Base-by-base conservation (phyloP, 1,284 basidiomycete genomes). In the Trichosporon coremiiforme region DNA sequence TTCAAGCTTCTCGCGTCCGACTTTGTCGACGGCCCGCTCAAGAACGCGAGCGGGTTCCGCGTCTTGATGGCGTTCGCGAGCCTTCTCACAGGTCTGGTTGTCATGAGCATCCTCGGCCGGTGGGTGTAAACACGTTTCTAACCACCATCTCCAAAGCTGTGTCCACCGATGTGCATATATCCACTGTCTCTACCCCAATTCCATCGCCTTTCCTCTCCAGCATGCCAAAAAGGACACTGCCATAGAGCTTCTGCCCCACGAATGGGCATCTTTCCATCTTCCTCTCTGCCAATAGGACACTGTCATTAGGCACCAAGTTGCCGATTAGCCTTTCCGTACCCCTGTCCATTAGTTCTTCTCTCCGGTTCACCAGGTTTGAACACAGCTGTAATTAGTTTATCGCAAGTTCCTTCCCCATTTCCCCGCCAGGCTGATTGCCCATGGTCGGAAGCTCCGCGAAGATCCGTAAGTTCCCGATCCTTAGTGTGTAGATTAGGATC, bases 81-180 rank as follows among this genome's bases (percentile, higher is more conserved):
- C 4, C 25, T 79, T 57, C 38, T 77, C 2, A 66, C 73, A 1
- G 79, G 79, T 9, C 66, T 80, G 65, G 71, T 78, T 20, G 75
- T 73, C 45, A 80, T 82, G 82, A 76, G 75, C 31, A 75, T 83
- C 1, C 75, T 83, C 2, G 82, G 82, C 2, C 79, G 79, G 64
- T 83, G 81, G 80, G 81, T 79, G 0, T 81, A 71, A 74, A 29
- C 41, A 38, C n/a, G 41, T 45, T 25, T 12, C 53, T 4, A 25
- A 55, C 17, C 4, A 5, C 50, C 2, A 22, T 45, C 41, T 15
- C n/a, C 17, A 45, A 45, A 45, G n/a, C 41, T 45, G 41, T 45
- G 41, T n/a, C 17, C 41, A 45, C 17, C 17, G 5, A 2, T 45
- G 41, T 45, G 41, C 15, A 17, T 15, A 45, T n/a, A 6, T 12